Conservation (phyloP, 495 filamentous ascomycete species). For the Penicillium samsonianum region DNA sequence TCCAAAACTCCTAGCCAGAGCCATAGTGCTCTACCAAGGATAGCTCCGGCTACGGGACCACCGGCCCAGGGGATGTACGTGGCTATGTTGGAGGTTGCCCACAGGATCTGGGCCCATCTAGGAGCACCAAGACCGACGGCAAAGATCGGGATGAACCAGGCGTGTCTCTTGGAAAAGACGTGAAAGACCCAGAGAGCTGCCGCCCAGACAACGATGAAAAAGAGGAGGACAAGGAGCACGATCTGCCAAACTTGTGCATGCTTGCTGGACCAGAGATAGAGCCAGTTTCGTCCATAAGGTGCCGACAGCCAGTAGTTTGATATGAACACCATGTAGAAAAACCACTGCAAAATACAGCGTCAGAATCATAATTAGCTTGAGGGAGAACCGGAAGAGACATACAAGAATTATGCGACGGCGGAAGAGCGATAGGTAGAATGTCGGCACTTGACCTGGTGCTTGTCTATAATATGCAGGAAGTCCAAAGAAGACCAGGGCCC, state of each 20-base stretch:
- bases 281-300: conserved; percentile 52
- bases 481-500: conserved; percentile 43
- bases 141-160: conserved; percentile 54
- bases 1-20: conserved; percentile 53
- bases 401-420: conserved; percentile 58
- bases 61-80: conserved; percentile 52
- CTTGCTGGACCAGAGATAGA: conserved; percentile 48
- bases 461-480: conserved; percentile 56
- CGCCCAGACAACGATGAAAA: conserved; percentile 50
- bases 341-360: conserved; percentile 22
- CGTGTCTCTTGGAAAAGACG: conserved; percentile 46
- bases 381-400: conserved; percentile 15
- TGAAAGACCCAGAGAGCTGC: conserved; percentile 42
- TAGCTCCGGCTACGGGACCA: conserved; percentile 40
- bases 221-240: conserved; percentile 42
- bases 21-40: conserved; percentile 49
- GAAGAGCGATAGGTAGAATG: conserved; percentile 52
- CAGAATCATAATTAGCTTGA: conserved; percentile 7
- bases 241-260: conserved; percentile 47
- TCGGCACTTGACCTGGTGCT: conserved; percentile 64
- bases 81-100: conserved; percentile 49
- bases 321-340: conserved; percentile 34
- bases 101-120: conserved; percentile 53
- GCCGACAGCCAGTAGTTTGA: conserved; percentile 51
- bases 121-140: conserved; percentile 52